Base-by-base conservation (phyloP, 768 basidiomycete species). In the Glaciozyma antarctica region DNA sequence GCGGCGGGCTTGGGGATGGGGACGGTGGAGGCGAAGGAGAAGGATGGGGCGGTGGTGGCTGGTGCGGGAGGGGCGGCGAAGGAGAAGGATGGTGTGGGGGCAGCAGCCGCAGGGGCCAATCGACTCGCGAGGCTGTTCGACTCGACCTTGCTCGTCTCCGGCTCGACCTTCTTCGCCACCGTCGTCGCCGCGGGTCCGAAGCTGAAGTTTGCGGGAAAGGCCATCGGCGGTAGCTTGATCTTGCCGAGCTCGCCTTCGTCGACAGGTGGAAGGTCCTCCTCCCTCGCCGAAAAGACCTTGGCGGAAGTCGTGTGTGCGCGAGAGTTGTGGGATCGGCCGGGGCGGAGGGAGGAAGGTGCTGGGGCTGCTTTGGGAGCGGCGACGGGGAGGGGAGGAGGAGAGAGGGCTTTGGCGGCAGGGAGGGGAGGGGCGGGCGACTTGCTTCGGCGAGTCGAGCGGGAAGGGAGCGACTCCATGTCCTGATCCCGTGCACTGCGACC, bases 181-280 rank as follows among this genome's bases (percentile, higher is more conserved):
- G 58, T 60, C 13, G 51, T n/a, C 3, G 63, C 49, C 2, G 44
- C 10, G 19, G 65, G 16, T 19, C 64, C 65, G 22, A 66, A 66
- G 22, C 51, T 58, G 65, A 66, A 69, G 19, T 52, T 45, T 6
- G 51, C 44, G 5, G 68, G 68, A 38, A 57, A 57, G 12, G 19
- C 15, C 52, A 53, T 53, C 24, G 52, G 24, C 2, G 55, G 55
- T 4, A 57, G 30, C 55, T 41, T n/a, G 41, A 57, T 57, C 55
- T 57, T 57, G 38, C 55, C 41, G 22, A 57, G 41, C 12, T 57
- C 55, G 38, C 15, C 61, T 30, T 67, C 65, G 45, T 70, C 63
- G 44, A 67, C 45, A 0, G 69, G 69, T 1, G 69, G 69, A 0
- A 70, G 44, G 30, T 70, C 69, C 48, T 70, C 69, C 61, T 70